Base-by-base conservation (phyloP, 1,284 basidiomycete species). In the Blastosporella zonata region DNA sequence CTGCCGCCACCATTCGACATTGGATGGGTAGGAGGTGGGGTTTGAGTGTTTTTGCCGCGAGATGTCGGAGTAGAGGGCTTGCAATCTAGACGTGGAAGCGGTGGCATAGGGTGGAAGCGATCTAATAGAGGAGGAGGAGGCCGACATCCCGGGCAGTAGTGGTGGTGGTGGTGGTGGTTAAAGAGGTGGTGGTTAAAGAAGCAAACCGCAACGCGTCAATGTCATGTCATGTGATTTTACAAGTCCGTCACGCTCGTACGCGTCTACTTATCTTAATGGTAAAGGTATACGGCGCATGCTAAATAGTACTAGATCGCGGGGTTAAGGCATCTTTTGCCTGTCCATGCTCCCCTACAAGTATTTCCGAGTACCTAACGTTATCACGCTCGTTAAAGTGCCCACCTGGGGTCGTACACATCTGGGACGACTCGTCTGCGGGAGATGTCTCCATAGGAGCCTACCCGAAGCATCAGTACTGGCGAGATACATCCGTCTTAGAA, bases 61-160 rank as follows among this genome's bases (percentile, higher is more conserved):
- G 47, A 96, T 84, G 61, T 95, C 92, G 2, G 93, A 86, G 67
- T 95, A 97, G 12, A 97, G 74, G 0, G 93, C 84, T 56, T 88
- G 84, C 0, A 97, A 74, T 8, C 93, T 84, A 15, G 73, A 77
- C 29, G 64, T 74, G 8, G 78, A 81, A 2, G 75, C 72, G 0
- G 73, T 71, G 12, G 70, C 62, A 52, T 79, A 87, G 29, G 79
- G 74, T 23, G 74, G 64, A 13, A 82, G 71, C 3, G 53, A 56
- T 23, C 57, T 57, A 13, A 65, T 52, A 7, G 61, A 48, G 48
- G 49, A 23, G 52, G 46, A 46, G 45, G 29, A 39, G 10, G 37
- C 40, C 18, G 47, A 45, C 53, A 55, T 55, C 36, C 12, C 33
- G 15, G 25, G 29, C 31, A 2, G 8, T 43, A 17, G 25, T 29